phyloP scores from a whole-genome alignment of 371 early-diverging fungal genomes.

The Actinomortierella ambigua region DNA sequence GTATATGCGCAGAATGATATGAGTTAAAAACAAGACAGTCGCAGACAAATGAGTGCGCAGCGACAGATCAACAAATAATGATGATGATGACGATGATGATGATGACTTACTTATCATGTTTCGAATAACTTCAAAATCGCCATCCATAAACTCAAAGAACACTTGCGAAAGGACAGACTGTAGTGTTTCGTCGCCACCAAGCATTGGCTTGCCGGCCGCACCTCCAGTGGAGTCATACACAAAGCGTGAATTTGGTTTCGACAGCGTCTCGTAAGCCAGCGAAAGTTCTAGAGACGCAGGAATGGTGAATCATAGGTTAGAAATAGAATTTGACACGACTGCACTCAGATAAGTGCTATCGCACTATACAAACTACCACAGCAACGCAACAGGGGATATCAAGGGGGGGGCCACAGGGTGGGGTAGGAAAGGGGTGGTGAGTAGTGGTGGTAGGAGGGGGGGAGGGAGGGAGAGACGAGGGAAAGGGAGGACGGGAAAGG shows the following conservation, averaged over 20 bases:
- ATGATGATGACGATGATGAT: neutral
- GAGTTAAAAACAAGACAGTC: conserved; percentile 4
- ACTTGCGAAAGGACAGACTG: conserved; percentile 65
- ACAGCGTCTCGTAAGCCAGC: conserved; percentile 66
- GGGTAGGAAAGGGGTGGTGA: too few relatives aligned
- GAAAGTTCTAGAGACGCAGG: conserved; percentile 51
- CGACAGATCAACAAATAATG: neutral
- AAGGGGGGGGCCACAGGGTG: too few relatives aligned
- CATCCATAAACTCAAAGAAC: conserved; percentile 70
- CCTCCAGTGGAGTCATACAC: conserved; percentile 62
- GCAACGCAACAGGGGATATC: too few relatives aligned
- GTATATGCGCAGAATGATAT: neutral
- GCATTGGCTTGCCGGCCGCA: conserved; percentile 39
- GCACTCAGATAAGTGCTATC: too few relatives aligned
- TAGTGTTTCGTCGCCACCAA: conserved; percentile 55
- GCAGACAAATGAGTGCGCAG: conserved; percentile 1
- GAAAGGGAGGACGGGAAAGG: too few relatives aligned
- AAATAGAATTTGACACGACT: too few relatives aligned
- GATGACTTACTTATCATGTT: conserved; percentile 61
- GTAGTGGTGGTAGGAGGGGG: too few relatives aligned
- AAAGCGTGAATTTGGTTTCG: conserved; percentile 57
- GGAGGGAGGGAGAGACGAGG: too few relatives aligned
- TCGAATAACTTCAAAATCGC: conserved; percentile 69
- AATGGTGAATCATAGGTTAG: too few relatives aligned
- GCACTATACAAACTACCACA: too few relatives aligned